phyloP scores from a whole-genome alignment of 1,284 basidiomycete genomes.

The Malassezia cuniculi region DNA sequence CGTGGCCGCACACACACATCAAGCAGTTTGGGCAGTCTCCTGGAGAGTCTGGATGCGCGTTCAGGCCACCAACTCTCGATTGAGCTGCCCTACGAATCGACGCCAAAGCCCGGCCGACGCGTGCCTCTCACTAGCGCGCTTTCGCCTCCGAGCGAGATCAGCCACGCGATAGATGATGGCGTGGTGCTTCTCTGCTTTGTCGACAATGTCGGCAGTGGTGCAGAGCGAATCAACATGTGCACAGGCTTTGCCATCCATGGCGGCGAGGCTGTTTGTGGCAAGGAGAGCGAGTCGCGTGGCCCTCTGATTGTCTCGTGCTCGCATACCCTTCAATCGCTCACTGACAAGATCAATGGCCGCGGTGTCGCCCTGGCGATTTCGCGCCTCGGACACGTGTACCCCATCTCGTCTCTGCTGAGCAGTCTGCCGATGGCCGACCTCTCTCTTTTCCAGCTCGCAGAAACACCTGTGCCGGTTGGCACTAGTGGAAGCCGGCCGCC shows the following conservation, averaged over 20 bases:
- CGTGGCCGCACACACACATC: conserved; percentile 3
- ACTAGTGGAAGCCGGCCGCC: neutral
- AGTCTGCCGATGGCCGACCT: conserved; percentile 56
- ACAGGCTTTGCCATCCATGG: conserved; percentile 54
- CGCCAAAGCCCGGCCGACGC: conserved; percentile 19
- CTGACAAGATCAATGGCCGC: conserved; percentile 49
- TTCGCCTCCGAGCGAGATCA: conserved; percentile 23
- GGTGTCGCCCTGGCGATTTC: conserved; percentile 45
- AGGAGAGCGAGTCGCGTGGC: conserved; percentile 39
- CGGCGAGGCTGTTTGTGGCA: conserved; percentile 20
- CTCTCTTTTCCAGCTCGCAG: conserved; percentile 41
- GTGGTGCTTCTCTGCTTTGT: conserved; percentile 56
- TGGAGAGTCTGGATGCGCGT: conserved; percentile 16
- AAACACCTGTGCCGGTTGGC: conserved; percentile 19
- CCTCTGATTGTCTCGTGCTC: conserved; percentile 54
- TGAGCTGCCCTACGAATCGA: conserved; percentile 37
- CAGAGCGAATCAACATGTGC: conserved; percentile 52
- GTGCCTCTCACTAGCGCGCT: conserved; percentile 25
- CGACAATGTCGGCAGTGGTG: conserved; percentile 33
- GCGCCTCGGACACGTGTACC: conserved; percentile 46
- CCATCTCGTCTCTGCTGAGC: conserved; percentile 51
- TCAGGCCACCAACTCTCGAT: conserved; percentile 27
- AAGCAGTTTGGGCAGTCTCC: conserved; percentile 12
- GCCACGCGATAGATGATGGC: conserved; percentile 43
- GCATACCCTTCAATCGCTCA: conserved; percentile 50